Base-by-base conservation (phyloP, 306 rosid species). In the Comarum palustre region DNA sequence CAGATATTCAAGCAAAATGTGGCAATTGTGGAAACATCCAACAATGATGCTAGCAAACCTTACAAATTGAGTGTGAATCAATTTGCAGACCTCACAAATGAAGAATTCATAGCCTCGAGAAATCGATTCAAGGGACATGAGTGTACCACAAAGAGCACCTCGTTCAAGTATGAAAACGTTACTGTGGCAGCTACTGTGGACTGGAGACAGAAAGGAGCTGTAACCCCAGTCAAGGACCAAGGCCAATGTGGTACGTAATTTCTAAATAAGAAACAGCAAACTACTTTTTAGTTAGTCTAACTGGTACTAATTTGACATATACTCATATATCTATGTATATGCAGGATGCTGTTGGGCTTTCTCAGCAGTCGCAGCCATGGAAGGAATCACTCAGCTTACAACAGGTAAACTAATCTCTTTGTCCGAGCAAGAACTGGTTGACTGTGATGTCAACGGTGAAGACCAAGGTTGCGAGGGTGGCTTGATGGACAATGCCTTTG, bases 401-500 rank as follows among this genome's bases (percentile, higher is more conserved):
- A 29, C 65, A 5, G 65, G 65, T 29, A 59, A 59, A 6, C 39
- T 59, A 2, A 59, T 59, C 20, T 59, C 65, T 29, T 59, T 59
- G 65, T 59, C 65, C 2, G 41, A 59, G 22, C 41, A 59, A 29
- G 65, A 59, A 22, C 12, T 59, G 65, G 65, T 59, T 6, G 65
- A 59, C 20, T 59, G 65, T 59, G 65, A 59, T 59, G 65, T 59
- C 0, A 59, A 59, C 15, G 65, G 65, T 2, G 39, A 59, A 59
- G 65, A 59, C 41, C 65, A 59, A 15, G 65, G 65, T 29, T 59
- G 65, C 6, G 65, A 59, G 65, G 65, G 65, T 59, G 65, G 65
- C 38, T 59, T 59, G 22, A 59, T 59, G 65, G 65, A 59, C 65
- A 1, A 59, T 15, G 65, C 65, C 4, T 59, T 59, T 59, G 20